Evolutionary conservation across 2,329 filamentous ascomycete genomes (phyloP), one percentile per base, ranked within the genome.

Genomic region (Penicillium sp.): DNA sequence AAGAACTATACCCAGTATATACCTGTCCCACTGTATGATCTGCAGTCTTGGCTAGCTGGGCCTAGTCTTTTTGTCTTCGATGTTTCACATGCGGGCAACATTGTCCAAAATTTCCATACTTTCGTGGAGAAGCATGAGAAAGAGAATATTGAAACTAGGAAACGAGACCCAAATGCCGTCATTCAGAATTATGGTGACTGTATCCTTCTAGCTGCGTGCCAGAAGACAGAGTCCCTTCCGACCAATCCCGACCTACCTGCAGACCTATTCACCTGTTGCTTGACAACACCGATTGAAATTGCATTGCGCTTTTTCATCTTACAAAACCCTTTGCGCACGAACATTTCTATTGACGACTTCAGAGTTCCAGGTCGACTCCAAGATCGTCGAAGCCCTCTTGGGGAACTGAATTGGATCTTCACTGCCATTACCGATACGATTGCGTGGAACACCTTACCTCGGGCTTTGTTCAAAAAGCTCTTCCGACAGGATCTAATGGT

Each of bases 1-100:
- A 91, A 93, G 61, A 97, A 88, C 59, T 98, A 96, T 67, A 98
- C 93, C 0, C 93, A 98, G 70, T 98, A 98, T 66, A 98, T 98
- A 37, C 93, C 93, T 0, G 87, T 98, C 38, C 95, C 91, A 1
- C 75, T 98, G 8, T 96, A 95, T 63, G 93, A 98, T 65, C 73
- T 98, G 39, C 91, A 97, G 69, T 85, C 87, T 51, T 98, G 93
- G 93, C 81, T 98, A 7, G 89, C 91, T 54, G 91, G 90, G 0
- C 93, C 93, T 0, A 95, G 90, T 53, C 83, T 98, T 38, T 98
- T 94, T 64, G 93, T 98, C 31, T 98, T 94, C 79, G 93, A 98
- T 70, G 96, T 93, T 64, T 96, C 91, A 15, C 89, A 95, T 69
- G 90, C 93, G 0, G 93, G 91, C 6, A 93, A 96, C 57, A 96